A percentile compares a stretch with the other conserved stretches of the same genome.
phyloP scores from a whole-genome alignment of 2,329 filamentous ascomycete species.

The Pseudohalonectria lignicola region DNA sequence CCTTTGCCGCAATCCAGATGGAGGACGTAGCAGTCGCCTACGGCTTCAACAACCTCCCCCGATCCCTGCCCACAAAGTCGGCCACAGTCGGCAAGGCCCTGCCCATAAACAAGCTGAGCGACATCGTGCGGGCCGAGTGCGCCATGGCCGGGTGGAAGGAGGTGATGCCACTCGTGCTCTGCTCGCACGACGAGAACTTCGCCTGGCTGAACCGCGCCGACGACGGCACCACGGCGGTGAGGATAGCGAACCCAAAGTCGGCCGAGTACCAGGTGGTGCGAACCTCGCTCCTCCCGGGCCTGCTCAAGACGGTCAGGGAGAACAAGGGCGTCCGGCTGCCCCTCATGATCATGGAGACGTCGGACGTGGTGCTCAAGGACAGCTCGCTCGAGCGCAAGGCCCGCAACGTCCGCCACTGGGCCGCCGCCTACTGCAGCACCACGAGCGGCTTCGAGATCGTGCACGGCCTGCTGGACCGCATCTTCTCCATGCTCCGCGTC shows the following conservation, averaged over 20 bases:
- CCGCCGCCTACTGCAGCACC: slow-evolving; percentile 92
- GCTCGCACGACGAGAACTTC: slow-evolving; percentile 98
- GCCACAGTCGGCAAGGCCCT: slow-evolving; percentile 80
- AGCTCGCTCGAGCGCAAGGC: slow-evolving; percentile 61
- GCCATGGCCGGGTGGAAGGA: slow-evolving; percentile 95
- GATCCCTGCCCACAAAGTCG: slow-evolving; percentile 75
- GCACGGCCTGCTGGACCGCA: slow-evolving; percentile 82
- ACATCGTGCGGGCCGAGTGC: slow-evolving; percentile 80
- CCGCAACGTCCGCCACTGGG: slow-evolving; percentile 89
- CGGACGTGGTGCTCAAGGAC: slow-evolving; percentile 89
- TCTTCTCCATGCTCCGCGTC: slow-evolving; percentile 84
- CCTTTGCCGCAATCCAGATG: slow-evolving; percentile 43
- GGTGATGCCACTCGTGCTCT: slow-evolving; percentile 91
- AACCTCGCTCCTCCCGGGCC: slow-evolving; percentile 73
- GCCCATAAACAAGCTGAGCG: slow-evolving; percentile 85
- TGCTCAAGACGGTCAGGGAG: slow-evolving; percentile 87
- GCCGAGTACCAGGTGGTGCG: slow-evolving; percentile 88
- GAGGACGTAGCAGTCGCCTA: slow-evolving; percentile 95
- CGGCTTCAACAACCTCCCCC: slow-evolving; percentile 92
- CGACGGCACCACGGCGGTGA: slow-evolving; percentile 71
- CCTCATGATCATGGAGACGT: slow-evolving; percentile 86
- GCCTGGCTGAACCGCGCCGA: slow-evolving; percentile 86
- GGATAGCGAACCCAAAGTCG: slow-evolving; percentile 86
- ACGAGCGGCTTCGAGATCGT: slow-evolving; percentile 91
- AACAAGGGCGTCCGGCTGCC: slow-evolving; percentile 84